Evolutionary conservation across 2,329 filamentous ascomycete species (phyloP).

Genomic region (Tolypocladium endophyticum): DNA sequence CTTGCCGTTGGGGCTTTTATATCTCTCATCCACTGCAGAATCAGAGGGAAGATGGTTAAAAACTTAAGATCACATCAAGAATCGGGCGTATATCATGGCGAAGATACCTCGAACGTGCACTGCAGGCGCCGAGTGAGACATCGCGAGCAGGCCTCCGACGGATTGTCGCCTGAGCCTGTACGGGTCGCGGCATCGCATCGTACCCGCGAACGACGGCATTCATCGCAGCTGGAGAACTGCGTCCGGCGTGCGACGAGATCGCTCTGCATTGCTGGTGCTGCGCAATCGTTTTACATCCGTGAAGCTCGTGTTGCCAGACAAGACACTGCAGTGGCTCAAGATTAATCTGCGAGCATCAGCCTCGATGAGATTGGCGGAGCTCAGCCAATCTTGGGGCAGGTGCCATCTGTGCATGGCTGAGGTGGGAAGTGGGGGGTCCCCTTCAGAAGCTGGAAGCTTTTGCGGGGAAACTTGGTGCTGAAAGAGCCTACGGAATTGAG

Average conservation of each 20-base stretch:
- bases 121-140: constrained; percentile 21
- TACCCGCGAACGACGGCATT: constrained; percentile 19
- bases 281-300: no score
- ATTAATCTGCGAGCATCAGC: background rate
- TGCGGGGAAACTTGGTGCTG: background rate
- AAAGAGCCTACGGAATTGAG: no score
- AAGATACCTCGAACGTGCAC: constrained; percentile 19
- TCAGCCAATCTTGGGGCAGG: background rate
- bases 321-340: background rate
- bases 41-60: background rate
- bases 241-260: constrained; percentile 16
- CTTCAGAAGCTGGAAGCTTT: background rate
- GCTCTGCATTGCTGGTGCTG: constrained; percentile 5
- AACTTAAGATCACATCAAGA: background rate
- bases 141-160: constrained; percentile 58
- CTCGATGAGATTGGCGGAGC: background rate
- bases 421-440: background rate
- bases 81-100: no score
- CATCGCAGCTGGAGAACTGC: constrained; percentile 24
- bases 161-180: constrained; percentile 42
- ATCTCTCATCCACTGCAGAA: constrained; percentile 2
- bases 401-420: background rate
- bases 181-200: constrained; percentile 16
- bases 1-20: background rate
- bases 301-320: background rate